Evolutionary conservation across 139 green algal genomes (phyloP).

Genomic region (Closterium sp.): DNA sequence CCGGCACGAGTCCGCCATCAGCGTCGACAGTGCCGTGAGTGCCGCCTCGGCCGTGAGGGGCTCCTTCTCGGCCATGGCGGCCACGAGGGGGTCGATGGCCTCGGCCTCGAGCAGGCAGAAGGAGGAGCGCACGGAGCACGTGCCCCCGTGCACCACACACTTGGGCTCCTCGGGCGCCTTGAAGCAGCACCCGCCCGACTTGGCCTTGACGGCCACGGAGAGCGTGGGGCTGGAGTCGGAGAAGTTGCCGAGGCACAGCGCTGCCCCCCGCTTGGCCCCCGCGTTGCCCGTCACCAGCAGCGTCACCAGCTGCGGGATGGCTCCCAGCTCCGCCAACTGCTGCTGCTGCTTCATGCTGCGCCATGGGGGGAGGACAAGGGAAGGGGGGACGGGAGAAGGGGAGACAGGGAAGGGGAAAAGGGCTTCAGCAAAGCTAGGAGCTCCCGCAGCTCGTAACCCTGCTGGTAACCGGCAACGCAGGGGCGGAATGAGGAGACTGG

Average conservation of each 20-base stretch:
- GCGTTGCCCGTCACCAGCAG: constrained; percentile 17
- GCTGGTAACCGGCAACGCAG: constrained; percentile 7
- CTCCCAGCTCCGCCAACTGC: constrained; percentile 13
- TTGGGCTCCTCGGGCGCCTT: constrained; percentile 9
- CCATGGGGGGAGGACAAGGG: not conserved
- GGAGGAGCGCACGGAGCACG: constrained; percentile 5
- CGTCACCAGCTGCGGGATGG: constrained; percentile 30
- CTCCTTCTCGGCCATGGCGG: constrained; percentile 11
- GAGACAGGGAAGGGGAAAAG: no score
- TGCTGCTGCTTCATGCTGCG: constrained; percentile 30
- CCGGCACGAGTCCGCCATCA: constrained; percentile 6
- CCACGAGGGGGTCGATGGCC: constrained; percentile 23
- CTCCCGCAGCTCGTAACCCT: constrained; percentile 33
- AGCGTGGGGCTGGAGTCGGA: constrained; percentile 10
- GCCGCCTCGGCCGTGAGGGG: constrained; percentile 27
- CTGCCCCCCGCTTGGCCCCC: constrained; percentile 3
- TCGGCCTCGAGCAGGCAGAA: constrained; percentile 40
- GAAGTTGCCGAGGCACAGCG: constrained; percentile 29
- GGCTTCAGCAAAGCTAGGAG: constrained; percentile 2
- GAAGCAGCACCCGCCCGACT: constrained; percentile 24
- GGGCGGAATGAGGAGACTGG: not conserved
- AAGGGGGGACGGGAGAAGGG: no score
- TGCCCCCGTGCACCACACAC: constrained; percentile 23
- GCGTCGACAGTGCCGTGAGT: constrained; percentile 12
- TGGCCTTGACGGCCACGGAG: not conserved